These are phyloP conservation scores for Lobulomyces angularis DNA, from an alignment of 192 early-diverging fungal genomes.

Conservation along the genomic window DNA sequence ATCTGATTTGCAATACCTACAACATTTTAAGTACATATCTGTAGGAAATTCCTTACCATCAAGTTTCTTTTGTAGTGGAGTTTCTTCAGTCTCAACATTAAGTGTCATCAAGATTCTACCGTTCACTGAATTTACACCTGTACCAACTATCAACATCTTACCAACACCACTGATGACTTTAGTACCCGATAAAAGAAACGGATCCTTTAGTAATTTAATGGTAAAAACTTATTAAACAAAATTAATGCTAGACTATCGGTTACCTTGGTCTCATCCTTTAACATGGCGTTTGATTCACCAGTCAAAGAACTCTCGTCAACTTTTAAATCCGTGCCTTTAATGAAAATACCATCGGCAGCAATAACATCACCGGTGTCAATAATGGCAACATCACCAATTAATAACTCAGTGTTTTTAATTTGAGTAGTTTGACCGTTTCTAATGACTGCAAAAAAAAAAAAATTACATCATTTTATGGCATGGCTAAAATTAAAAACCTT, in stretches of 20 bases:
- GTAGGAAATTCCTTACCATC: too few relatives aligned
- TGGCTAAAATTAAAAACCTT: too few relatives aligned
- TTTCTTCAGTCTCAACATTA: conserved; percentile 59
- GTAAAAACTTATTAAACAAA: not conserved
- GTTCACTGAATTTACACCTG: conserved; percentile 15
- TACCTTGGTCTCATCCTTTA: too few relatives aligned
- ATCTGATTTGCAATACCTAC: conserved; percentile 77
- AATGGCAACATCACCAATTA: conserved; percentile 80
- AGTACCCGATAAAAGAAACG: conserved; percentile 20
- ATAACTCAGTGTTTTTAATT: conserved; percentile 65
- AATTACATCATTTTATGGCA: too few relatives aligned
- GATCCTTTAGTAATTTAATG: not conserved
- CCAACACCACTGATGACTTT: conserved; percentile 27
- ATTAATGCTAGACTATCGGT: not conserved
- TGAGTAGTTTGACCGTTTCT: conserved; percentile 62
- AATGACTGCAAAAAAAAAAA: conserved; percentile 37
- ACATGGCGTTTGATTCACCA: conserved; percentile 22
- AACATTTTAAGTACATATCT: too few relatives aligned
- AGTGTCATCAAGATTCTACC: conserved; percentile 22
- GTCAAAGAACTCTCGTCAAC: conserved; percentile 25
- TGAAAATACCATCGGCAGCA: conserved; percentile 83
- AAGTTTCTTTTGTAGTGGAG: conserved; percentile 87
- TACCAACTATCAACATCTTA: conserved; percentile 20
- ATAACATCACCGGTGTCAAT: conserved; percentile 86
- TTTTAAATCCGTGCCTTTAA: conserved; percentile 51